Conservation (phyloP, 169 alveolate genomes). For the Plasmodium fragile region DNA sequence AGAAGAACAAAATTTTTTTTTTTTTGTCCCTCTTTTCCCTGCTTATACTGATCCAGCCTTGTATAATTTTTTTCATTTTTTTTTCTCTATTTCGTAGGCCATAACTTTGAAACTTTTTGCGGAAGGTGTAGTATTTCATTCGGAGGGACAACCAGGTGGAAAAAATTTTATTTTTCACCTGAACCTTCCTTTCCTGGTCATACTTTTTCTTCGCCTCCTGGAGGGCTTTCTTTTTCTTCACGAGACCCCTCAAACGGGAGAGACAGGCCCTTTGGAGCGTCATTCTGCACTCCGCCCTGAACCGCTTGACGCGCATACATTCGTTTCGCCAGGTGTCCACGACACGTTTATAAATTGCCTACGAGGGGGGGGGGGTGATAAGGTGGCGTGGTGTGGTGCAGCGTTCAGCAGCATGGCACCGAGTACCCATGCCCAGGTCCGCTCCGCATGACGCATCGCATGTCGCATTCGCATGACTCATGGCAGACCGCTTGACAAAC, state of each 20-base stretch:
- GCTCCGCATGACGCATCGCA: too few species aligned
- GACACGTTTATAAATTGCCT: slow-evolving; percentile 43
- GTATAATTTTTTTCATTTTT: slow-evolving; percentile 23
- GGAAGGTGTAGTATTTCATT: slow-evolving; percentile 19
- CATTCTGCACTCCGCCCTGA: background rate
- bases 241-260: background rate
- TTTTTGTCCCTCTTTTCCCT: slow-evolving; percentile 18
- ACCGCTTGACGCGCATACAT: slow-evolving; percentile 2
- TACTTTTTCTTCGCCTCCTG: background rate
- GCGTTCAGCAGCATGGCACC: background rate
- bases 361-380: background rate
- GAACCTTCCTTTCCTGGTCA: background rate
- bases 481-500: background rate
- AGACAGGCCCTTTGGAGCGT: background rate
- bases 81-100: slow-evolving; percentile 12
- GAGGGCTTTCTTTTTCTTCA: slow-evolving; percentile 18
- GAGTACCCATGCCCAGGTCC: background rate
- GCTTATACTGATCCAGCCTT: slow-evolving; percentile 18
- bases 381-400: background rate
- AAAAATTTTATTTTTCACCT: slow-evolving; percentile 9
- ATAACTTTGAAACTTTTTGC: slow-evolving; percentile 15
- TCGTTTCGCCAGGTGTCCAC: slow-evolving; percentile 24
- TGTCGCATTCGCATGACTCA: too few species aligned
- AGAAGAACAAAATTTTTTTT: slow-evolving; percentile 16
- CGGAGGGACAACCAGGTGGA: slow-evolving; percentile 35